Base-by-base conservation (phyloP, 2,329 filamentous ascomycete species). In the Monosporascus ibericus region DNA sequence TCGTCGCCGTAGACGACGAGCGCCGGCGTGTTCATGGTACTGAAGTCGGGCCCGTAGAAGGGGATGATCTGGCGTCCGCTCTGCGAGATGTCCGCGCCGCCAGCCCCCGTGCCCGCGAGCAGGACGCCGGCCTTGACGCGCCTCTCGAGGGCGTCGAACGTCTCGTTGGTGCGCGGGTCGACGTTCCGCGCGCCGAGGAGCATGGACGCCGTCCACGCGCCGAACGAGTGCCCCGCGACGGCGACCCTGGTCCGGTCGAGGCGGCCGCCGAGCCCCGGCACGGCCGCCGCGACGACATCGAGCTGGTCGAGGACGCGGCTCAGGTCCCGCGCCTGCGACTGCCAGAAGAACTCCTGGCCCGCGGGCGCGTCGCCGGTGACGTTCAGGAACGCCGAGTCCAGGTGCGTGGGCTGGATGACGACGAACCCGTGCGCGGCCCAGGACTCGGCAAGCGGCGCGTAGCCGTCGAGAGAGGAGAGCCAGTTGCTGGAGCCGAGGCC, bases 331-430 rank as follows among this genome's bases (percentile, higher is more conserved):
- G 65, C 65, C 0, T 68, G 66, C 7, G 64, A 65, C 17, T 65
- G 58, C 63, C 67, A 69, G 52, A 63, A 67, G 46, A 67, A 54
- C 39, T 63, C 61, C 6, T 68, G 53, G 9, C 62, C 61, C 22
- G 55, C 57, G 30, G 52, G 51, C 6, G 40, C 52, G 0, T 54
- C 48, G 11, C 56, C 47, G 1, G 53, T 24, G 3, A 70, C 53
- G 8, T 52, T 56, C 3, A 72, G 60, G 3, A 64, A 65, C 39
- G 58, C 57, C 22, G 72, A 74, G 49, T 62, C 67, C 3, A 74
- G 59, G 54, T 73, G 72, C 3, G 72, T 74, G 3, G 72, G 72
- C 52, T 75, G 72, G 11, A 75, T 60, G 5, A 75, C 72, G 0
- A 65, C 70, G 57, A 74, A 74, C 50, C 72, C 72, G 47, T 70